Conservation (phyloP, 352 stramenopile genomes). For the Bremia lactucae region DNA sequence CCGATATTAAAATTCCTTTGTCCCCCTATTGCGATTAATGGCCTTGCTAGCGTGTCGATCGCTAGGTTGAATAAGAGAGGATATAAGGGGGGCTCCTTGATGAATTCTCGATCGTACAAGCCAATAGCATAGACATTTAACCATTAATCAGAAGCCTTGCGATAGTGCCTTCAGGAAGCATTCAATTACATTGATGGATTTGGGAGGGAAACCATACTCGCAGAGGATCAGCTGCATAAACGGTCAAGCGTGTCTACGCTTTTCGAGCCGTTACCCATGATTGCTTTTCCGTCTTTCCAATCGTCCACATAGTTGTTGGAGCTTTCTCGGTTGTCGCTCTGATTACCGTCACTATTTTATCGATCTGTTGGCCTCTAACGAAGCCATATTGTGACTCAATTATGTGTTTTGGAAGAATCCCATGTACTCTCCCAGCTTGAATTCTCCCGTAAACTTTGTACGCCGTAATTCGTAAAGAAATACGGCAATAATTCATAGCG, state of each 20-base stretch:
- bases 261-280: neutral
- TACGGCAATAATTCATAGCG: slow-evolving; percentile 7
- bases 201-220: neutral
- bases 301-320: no score
- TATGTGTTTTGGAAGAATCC: neutral
- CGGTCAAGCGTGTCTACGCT: neutral
- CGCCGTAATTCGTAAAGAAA: slow-evolving; percentile 3
- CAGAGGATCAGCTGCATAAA: neutral
- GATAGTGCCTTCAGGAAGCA: neutral
- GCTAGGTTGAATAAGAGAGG: no score
- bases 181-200: neutral
- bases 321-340: neutral
- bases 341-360: neutral
- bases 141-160: neutral
- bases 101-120: neutral
- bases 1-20: no score
- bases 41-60: neutral
- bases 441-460: slow-evolving; percentile 4
- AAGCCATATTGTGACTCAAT: slow-evolving; percentile 3
- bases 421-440: slow-evolving; percentile 1
- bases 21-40: no score
- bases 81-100: neutral
- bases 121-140: neutral
- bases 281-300: no score
- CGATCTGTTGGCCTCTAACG: neutral